Evolutionary conservation across 768 basidiomycete genomes (phyloP), one percentile per base, ranked within the genome.

Genomic region (Mycena capillaripes): DNA sequence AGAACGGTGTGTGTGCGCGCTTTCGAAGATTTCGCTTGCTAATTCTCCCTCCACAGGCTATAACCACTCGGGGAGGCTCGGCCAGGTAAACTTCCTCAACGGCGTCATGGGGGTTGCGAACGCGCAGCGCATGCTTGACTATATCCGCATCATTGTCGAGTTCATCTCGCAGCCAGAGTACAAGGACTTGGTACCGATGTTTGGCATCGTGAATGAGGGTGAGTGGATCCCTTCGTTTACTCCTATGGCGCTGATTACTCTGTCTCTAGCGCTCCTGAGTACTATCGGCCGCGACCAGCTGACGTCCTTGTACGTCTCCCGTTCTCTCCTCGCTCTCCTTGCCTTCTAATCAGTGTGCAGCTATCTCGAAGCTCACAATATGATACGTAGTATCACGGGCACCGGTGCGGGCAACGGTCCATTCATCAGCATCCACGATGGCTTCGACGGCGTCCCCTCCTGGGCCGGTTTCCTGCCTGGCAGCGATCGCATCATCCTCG

Each of bases 21-120:
- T 58, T 34, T 57, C 16, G 27, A 14, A 14, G 9, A 10, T 17
- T 42, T 17, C 40, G 4, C 42, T 44, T 7, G 42, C 42, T 44
- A 6, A 44, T 17, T 3, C 16, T 17, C 42, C 34, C 23, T 25
- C 42, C 36, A 1, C 59, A 29, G 38, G 44, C 59, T 42, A 61
- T 75, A 88, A 88, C 68, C 87, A 88, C 79, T 87, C 78, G 80
- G 90, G 89, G 14, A 79, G 79, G 77, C 55, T 77, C 29, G 91
- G 90, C 5, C 79, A 79, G 27, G 78, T 92, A 79, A 92, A 92
- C 75, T 88, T 86, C 73, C 7, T 38, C 2, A 83, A 86, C 74
- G 88, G 89, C 27, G 85, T 87, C 48, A 93, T 93, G 92, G 93
- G 93, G 17, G 75, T 92, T 61, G 91, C 91, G 56, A 93, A 94